Evolutionary conservation across 2,329 filamentous ascomycete genomes (phyloP), one percentile per base, ranked within the genome.

Genomic region (Penicillium psychrosexuale): DNA sequence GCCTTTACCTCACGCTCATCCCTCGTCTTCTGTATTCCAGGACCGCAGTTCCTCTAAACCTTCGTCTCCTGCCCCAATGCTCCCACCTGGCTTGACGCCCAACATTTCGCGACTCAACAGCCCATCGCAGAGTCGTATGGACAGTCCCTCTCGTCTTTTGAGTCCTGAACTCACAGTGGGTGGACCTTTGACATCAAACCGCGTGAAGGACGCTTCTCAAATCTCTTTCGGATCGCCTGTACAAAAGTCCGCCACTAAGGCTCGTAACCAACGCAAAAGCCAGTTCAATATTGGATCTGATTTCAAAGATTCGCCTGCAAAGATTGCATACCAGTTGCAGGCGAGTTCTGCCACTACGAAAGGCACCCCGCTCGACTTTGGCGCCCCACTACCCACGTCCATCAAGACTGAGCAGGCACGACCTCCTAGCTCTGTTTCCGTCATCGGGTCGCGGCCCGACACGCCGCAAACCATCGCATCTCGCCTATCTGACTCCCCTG

Each of bases 401-500:
- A 40, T 53, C 9, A 73, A 71, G 44, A 56, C 55, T 13, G 68
- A 72, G 27, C 61, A 63, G 13, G 51, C 53, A 11, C 44, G 69
- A 39, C 62, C 63, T n/a, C 55, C 70, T 31, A 63, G 66, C 13
- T 62, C 70, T 9, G 59, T 65, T 22, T 68, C 66, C 47, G 73
- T 72, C 40, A 65, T 76, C 24, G 70, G 70, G 27, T 78, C 81
- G 55, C 76, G 80, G 24, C 77, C 81, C 24, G 78, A 80, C 57
- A 78, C 78, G 30, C 78, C 78, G 2, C 60, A 71, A 46, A 75
- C 74, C 13, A 61, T 63, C 12, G 54, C 67, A 13, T 75, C 73
- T 19, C 72, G 73, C 6, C 51, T 64, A 22, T 75, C 72, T 11
- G 73, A 76, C 51, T 72, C 74, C 8, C 68, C 74, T 11, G 67